phyloP scores from a whole-genome alignment of 2,329 filamentous ascomycete genomes.

The Ceratocystis colombiana region DNA sequence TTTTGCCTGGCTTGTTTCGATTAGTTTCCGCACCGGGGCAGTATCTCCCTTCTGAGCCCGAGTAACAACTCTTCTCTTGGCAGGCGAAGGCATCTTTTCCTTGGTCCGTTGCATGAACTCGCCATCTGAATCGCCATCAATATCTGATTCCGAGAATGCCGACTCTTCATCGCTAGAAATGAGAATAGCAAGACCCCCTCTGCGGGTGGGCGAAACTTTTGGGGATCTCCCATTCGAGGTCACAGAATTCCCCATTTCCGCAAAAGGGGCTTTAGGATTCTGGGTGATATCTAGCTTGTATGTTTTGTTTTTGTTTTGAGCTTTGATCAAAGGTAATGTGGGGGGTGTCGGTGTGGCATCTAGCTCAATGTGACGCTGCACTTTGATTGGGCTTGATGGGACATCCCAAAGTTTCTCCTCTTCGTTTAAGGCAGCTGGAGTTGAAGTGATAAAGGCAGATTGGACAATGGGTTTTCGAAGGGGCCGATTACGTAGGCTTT shows the following conservation, averaged over 20 bases:
- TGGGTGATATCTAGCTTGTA: too few relatives aligned
- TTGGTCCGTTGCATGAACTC: slow-evolving; percentile 7
- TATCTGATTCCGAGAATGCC: not conserved
- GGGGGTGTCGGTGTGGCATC: too few relatives aligned
- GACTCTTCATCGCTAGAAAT: slow-evolving; percentile 21
- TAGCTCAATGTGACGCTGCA: too few relatives aligned
- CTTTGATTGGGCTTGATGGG: too few relatives aligned
- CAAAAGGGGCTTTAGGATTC: not conserved
- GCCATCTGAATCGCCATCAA: slow-evolving; percentile 13
- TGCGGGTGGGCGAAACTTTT: not conserved
- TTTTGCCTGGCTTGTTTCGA: not conserved
- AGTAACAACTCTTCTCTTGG: not conserved
- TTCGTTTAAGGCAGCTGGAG: not conserved
- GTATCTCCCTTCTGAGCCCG: not conserved
- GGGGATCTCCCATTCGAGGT: not conserved
- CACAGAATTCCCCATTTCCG: not conserved
- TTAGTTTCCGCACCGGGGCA: too few relatives aligned
- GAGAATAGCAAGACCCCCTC: not conserved
- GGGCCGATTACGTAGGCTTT: not conserved
- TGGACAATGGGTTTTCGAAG: too few relatives aligned
- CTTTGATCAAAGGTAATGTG: too few relatives aligned
- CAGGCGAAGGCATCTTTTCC: not conserved
- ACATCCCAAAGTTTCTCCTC: slow-evolving; percentile 10
- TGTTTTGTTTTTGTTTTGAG: too few relatives aligned
- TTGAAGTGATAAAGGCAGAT: not conserved